Conservation (phyloP, 768 basidiomycete genomes). For the Boletus rex-veris region DNA sequence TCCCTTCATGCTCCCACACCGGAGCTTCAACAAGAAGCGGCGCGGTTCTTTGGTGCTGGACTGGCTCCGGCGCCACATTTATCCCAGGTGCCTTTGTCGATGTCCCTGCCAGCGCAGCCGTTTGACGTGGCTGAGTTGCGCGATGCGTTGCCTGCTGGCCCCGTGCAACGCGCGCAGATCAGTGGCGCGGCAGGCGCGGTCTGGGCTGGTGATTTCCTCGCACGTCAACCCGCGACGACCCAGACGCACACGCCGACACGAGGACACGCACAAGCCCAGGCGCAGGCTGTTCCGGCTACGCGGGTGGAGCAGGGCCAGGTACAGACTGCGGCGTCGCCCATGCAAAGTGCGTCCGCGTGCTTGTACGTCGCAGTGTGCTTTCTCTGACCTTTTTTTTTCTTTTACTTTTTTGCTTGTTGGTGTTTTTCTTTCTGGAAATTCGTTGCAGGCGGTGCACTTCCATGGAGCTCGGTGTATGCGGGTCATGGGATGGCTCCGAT, state of each 20-base stretch:
- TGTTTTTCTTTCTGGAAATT: background rate
- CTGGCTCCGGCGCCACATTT: constrained; percentile 28
- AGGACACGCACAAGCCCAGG: constrained; percentile 1
- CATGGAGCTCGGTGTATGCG: constrained; percentile 40
- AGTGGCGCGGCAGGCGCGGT: constrained; percentile 24
- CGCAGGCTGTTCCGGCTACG: background rate
- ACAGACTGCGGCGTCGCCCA: constrained; percentile 3
- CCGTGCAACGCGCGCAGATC: constrained; percentile 17
- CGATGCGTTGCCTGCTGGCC: constrained; percentile 18
- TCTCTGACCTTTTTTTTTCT: constrained; percentile 6
- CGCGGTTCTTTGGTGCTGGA: constrained; percentile 57
- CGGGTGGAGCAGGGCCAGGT: constrained; percentile 11
- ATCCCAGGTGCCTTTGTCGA: constrained; percentile 7
- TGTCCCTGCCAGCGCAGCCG: constrained; percentile 34
- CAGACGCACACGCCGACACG: constrained; percentile 3
- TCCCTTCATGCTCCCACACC: constrained; percentile 43
- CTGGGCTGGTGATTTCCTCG: constrained; percentile 66
- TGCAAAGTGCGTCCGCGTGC: constrained; percentile 17
- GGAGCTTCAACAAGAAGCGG: constrained; percentile 59
- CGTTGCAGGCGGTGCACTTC: constrained; percentile 32
- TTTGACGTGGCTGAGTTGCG: constrained; percentile 56
- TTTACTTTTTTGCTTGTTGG: background rate
- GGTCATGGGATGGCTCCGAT: constrained; percentile 40
- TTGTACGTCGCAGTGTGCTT: background rate
- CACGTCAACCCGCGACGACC: constrained; percentile 23